A percentile compares a stretch with the other conserved stretches of the same genome.
phyloP scores from a whole-genome alignment of 164 flowering plant genomes.

The Protea cynaroides region DNA sequence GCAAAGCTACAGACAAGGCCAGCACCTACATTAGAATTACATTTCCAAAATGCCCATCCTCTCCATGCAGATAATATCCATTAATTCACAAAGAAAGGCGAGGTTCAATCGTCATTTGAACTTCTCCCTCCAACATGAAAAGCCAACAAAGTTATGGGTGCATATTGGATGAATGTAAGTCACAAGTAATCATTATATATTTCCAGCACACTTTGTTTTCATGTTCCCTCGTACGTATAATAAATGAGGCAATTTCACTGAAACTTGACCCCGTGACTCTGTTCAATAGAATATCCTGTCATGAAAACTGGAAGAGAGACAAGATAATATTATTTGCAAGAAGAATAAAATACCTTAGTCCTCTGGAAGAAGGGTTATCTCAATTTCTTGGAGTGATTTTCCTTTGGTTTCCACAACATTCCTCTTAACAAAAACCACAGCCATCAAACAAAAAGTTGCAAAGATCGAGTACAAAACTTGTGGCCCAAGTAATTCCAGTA shows the following conservation, averaged over 20 bases:
- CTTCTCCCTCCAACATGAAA: not conserved
- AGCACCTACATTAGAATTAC: not conserved
- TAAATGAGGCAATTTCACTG: not conserved
- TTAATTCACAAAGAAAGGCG: not conserved
- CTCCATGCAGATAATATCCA: not conserved
- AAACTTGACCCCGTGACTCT: not conserved
- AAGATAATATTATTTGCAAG: not conserved
- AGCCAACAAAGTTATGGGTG: not conserved
- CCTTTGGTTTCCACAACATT: conserved; percentile 96
- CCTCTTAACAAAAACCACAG: conserved; percentile 70
- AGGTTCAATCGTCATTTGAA: not conserved
- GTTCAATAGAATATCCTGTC: not conserved
- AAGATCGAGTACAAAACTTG: conserved; percentile 62
- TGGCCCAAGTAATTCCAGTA: conserved; percentile 81
- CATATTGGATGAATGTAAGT: not conserved
- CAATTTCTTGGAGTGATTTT: conserved; percentile 92
- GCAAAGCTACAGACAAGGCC: not conserved
- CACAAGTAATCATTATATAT: no score
- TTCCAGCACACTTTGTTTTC: not conserved
- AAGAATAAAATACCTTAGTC: conserved; percentile 12
- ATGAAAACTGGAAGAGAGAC: not conserved
- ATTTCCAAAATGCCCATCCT: not conserved
- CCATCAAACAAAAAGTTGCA: conserved; percentile 59
- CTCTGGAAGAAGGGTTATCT: conserved; percentile 76
- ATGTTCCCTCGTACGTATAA: not conserved